phyloP scores from a whole-genome alignment of 345 rosid species.

The Psidium guajava region DNA sequence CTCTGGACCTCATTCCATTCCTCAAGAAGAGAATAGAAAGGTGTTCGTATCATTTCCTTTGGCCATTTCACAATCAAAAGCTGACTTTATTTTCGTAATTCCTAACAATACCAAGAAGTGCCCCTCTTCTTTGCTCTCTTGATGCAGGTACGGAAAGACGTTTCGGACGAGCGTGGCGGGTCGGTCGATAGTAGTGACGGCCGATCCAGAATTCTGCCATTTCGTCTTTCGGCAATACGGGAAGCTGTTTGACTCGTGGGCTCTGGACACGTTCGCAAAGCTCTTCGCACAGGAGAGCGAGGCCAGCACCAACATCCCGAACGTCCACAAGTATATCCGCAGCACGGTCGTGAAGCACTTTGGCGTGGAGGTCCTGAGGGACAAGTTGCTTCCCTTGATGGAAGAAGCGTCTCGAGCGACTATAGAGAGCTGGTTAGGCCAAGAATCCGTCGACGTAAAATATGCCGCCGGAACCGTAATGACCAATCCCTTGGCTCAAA shows the following conservation, averaged over 20 bases:
- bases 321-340: constrained; percentile 9
- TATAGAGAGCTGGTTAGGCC: constrained; percentile 3
- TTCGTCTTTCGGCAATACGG: constrained; percentile 8
- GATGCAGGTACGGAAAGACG: constrained; percentile 10
- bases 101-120: not conserved
- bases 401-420: constrained; percentile 1
- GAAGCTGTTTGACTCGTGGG: constrained; percentile 8
- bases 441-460: constrained; percentile 1
- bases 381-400: constrained; percentile 7
- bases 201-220: constrained; percentile 9
- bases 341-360: constrained; percentile 3
- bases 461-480: not conserved
- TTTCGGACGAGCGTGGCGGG: constrained; percentile 7
- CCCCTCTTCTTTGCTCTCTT: not conserved
- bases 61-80: not conserved
- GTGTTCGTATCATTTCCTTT: not conserved
- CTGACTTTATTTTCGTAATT: not conserved
- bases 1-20: constrained; percentile 19
- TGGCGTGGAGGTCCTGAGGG: constrained; percentile 10
- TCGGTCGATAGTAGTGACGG: constrained; percentile 3
- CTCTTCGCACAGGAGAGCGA: constrained; percentile 4
- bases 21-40: constrained; percentile 12
- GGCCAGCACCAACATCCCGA: not conserved
- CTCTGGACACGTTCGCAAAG: constrained; percentile 8
- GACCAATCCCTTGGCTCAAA: not conserved